Conservation (phyloP, 306 rosid species). For the Castanea crenata region DNA sequence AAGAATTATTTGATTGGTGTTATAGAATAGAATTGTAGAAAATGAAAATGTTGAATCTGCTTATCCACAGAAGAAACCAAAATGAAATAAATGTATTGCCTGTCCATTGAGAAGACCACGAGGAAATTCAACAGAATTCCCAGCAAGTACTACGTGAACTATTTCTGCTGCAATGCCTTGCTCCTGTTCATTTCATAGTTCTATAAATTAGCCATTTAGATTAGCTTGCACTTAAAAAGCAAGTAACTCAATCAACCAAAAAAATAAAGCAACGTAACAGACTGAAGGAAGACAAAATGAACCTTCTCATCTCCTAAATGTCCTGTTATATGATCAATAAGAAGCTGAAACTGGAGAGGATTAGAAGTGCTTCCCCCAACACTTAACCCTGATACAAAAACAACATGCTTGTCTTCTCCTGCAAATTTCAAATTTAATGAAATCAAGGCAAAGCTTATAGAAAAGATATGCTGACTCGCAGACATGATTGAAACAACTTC, state of each 20-base stretch:
- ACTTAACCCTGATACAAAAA: constrained; percentile 78
- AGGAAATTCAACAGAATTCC: constrained; percentile 81
- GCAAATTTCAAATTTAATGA: constrained; percentile 30
- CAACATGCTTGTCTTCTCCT: constrained; percentile 86
- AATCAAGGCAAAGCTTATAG: not conserved
- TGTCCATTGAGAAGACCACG: constrained; percentile 74
- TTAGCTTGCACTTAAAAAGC: not conserved
- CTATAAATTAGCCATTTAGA: constrained; percentile 27
- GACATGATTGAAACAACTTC: not conserved
- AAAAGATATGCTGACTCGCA: not conserved
- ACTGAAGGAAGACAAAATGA: constrained; percentile 21
- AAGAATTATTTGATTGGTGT: not conserved
- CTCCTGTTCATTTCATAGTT: constrained; percentile 54
- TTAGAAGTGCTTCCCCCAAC: constrained; percentile 73
- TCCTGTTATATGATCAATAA: constrained; percentile 92
- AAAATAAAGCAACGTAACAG: constrained; percentile 7
- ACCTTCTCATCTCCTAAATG: constrained; percentile 97
- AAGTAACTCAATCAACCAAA: not conserved
- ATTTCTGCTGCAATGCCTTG: constrained; percentile 83
- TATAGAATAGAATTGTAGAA: constrained; percentile 2
- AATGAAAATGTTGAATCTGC: not conserved
- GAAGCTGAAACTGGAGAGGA: constrained; percentile 94
- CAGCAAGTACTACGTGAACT: constrained; percentile 77
- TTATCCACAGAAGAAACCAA: constrained; percentile 7
- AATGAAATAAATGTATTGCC: constrained; percentile 42